Evolutionary conservation across 2,329 filamentous ascomycete genomes (phyloP), one percentile per base, ranked within the genome.

Genomic region (Colletotrichum tropicale): DNA sequence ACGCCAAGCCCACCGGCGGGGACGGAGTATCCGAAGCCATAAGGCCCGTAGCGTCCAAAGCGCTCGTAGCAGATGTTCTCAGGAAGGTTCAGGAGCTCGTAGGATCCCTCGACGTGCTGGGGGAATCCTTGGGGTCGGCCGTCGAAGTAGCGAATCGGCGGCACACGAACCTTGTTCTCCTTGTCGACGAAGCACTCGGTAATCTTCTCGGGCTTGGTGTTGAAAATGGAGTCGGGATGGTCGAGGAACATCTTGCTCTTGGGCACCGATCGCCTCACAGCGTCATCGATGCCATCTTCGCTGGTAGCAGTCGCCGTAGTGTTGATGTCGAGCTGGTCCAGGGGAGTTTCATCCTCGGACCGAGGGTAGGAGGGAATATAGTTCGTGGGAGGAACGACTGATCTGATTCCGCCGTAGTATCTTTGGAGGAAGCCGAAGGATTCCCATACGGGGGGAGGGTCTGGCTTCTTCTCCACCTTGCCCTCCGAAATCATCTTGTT

Each of bases 31-130:
- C 96, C 96, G 76, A 95, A 91, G 0, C 96, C 96, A 80, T 99
- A 99, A 0, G 96, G 94, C 0, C 95, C 96, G 34, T 97, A 91
- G 77, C 96, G 91, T 5, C 96, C 96, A 82, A 95, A 98, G 3
- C 97, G 91, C 79, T 99, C 97, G 81, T 98, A 98, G 86, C 97
- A 99, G 62, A 98, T 91, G 80, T 98, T 94, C 78, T 98, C 92
- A 21, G 94, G 91, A 43, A 98, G 87, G 1, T 93, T 93, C 15
- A 98, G 85, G 55, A 96, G 84, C 12, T 96, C 92, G 80, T 98
- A 96, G 0, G 95, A 98, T n/a, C 97, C 97, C 81, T 96, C 91
- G 3, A 95, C 91, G 74, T 95, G 91, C 65, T 97, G 92, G 0
- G 97, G 97, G 83, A 98, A 98, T 1, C 96, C 96, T 74, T 91